These are phyloP conservation scores for Coemansia asiatica DNA, from an alignment of 192 early-diverging fungal species.

Conservation along the genomic window DNA sequence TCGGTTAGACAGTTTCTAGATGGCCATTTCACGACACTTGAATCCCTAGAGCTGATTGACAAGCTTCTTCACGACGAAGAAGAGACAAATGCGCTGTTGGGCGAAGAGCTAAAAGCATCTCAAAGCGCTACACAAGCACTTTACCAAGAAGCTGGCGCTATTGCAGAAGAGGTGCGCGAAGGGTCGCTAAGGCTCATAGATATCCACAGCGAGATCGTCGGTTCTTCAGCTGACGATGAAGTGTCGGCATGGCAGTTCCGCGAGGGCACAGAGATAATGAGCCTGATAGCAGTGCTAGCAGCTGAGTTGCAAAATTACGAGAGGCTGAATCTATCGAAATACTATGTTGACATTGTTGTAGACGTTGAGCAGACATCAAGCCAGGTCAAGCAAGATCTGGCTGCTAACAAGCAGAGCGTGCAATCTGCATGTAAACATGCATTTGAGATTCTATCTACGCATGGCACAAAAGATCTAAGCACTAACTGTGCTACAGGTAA, in stretches of 20 bases:
- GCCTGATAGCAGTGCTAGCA: constrained; percentile 33
- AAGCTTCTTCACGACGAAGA: constrained; percentile 44
- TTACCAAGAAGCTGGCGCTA: constrained; percentile 12
- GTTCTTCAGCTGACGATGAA: constrained; percentile 17
- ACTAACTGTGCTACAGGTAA: not conserved
- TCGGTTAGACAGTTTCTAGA: constrained; percentile 38
- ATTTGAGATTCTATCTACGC: constrained; percentile 17
- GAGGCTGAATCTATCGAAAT: constrained; percentile 33
- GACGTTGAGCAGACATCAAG: constrained; percentile 27
- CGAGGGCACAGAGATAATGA: constrained; percentile 41
- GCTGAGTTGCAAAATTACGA: constrained; percentile 25
- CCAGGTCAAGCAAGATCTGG: constrained; percentile 12
- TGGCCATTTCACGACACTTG: constrained; percentile 40
- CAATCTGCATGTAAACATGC: constrained; percentile 22
- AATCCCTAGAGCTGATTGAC: constrained; percentile 42
- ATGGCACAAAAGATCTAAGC: not conserved
- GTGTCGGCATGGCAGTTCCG: constrained; percentile 48
- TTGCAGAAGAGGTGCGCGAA: constrained; percentile 10
- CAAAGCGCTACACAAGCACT: constrained; percentile 10
- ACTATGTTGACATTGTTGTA: constrained; percentile 40
- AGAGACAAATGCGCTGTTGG: constrained; percentile 29
- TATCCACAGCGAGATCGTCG: constrained; percentile 42
- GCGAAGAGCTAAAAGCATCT: constrained; percentile 17
- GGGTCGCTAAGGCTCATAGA: constrained; percentile 33
- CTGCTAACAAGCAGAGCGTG: constrained; percentile 18